Evolutionary conservation across 306 rosid genomes (phyloP), one percentile per base, ranked within the genome.

Genomic region (Biancaea sappan): DNA sequence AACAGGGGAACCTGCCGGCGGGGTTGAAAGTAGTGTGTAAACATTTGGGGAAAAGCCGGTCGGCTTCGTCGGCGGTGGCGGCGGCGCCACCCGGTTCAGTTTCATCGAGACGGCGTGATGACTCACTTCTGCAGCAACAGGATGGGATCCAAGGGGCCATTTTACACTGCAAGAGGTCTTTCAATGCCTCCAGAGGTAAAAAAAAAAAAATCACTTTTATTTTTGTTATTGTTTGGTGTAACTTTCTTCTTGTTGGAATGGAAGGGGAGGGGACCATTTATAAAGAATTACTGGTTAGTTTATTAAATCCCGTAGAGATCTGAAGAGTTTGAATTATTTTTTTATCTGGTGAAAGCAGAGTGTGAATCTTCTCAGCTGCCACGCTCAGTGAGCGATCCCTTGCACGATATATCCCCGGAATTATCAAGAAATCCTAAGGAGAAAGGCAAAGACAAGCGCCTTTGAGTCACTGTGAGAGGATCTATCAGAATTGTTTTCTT

Each of bases 91-190:
- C 91, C 8, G 86, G 73, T 18, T 58, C 58, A 0, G 80, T 77
- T 38, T 70, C 86, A 8, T 79, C 98, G 0, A 79, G 81, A 71
- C 84, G 98, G 41, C 85, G 92, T 15, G 98, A 95, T 43, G 99
- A 95, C 68, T 95, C 99, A 2, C 88, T 95, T 37, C 73, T 92
- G 77, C 96, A 90, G 82, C 99, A 95, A 46, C 98, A 95, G 74
- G 99, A 95, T 75, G 97, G 93, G 21, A 95, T 95, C 80, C 99
- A 95, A 65, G 86, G 99, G 48, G 99, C 99, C 75, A 95, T 95
- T 71, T 81, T 95, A 52, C 99, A 95, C 68, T 95, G 99, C 89
- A 95, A 95, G 81, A 87, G 91, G 16, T 92, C 99, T 68, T 95
- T 95, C 89, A 88, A 90, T 76, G 96, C 96, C 1, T 84, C 88